Conservation (phyloP, 2,329 filamentous ascomycete species). For the Chalara sp. region DNA sequence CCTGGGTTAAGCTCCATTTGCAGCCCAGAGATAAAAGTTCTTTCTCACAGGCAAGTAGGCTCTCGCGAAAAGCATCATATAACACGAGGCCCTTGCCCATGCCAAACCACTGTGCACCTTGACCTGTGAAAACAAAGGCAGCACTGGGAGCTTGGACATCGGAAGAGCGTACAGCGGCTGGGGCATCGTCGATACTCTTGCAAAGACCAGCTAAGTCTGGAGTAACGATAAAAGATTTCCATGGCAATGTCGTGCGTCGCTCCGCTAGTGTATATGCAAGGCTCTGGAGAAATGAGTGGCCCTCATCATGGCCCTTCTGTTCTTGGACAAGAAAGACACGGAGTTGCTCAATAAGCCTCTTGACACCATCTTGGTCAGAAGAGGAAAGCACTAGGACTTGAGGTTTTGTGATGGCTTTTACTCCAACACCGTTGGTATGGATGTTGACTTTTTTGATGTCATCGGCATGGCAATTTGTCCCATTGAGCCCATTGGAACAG, state of each 20-base stretch:
- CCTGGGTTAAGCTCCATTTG: not conserved
- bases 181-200: conserved; percentile 18
- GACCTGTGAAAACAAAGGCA: conserved; percentile 14
- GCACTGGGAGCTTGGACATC: not conserved
- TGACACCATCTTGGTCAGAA: no score
- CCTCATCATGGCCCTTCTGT: no score
- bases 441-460: no score
- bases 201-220: not conserved
- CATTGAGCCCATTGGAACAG: no score
- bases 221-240: conserved; percentile 4
- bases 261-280: conserved; percentile 8
- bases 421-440: no score
- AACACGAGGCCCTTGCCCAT: conserved; percentile 16
- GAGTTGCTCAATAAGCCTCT: no score
- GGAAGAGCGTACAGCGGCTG: not conserved
- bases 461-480: no score
- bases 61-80: not conserved
- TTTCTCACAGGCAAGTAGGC: not conserved
- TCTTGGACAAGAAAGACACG: no score
- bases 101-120: conserved; percentile 16
- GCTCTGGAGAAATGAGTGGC: not conserved
- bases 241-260: conserved; percentile 4
- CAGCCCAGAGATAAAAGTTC: not conserved
- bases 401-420: no score
- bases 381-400: no score